Evolutionary conservation across 148 eudicot species (phyloP).

Genomic region (Suaeda aralocaspica): DNA sequence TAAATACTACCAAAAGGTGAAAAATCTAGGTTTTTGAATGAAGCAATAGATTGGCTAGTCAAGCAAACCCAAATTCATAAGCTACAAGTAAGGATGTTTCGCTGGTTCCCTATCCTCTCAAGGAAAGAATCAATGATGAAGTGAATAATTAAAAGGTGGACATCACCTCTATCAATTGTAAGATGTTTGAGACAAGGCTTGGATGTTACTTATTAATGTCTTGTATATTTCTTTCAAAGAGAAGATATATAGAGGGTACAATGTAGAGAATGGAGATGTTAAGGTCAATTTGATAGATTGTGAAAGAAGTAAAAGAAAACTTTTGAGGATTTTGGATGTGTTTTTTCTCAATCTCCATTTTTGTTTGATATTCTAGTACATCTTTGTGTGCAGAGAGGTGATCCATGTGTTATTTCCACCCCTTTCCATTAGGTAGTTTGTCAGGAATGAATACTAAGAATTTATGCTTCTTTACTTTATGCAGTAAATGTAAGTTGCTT

Average conservation of each 20-base stretch:
- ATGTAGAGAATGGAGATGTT: not conserved
- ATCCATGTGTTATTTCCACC: too few species aligned
- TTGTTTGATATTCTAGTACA: too few species aligned
- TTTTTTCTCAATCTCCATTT: too few species aligned
- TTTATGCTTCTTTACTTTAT: too few species aligned
- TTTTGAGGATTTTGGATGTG: not conserved
- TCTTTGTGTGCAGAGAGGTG: too few species aligned
- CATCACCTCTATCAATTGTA: not conserved
- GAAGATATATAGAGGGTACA: not conserved
- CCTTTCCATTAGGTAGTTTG: too few species aligned
- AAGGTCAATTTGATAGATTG: not conserved
- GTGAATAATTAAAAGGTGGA: not conserved
- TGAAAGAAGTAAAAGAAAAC: not conserved
- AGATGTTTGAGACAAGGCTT: not conserved
- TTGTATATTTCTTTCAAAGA: not conserved
- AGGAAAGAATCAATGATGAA: not conserved
- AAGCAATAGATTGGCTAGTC: not conserved
- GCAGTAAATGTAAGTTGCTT: too few species aligned
- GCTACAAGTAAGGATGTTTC: not conserved
- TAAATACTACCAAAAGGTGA: not conserved
- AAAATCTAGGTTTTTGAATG: not conserved
- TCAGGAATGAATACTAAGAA: too few species aligned
- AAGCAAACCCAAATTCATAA: not conserved
- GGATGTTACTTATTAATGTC: too few species aligned
- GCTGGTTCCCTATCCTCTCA: too few species aligned